Percentiles rank a stretch among this genome's conserved stretches.
phyloP scores from a whole-genome alignment of 2,329 filamentous ascomycete species.

The Monilinia polystroma region DNA sequence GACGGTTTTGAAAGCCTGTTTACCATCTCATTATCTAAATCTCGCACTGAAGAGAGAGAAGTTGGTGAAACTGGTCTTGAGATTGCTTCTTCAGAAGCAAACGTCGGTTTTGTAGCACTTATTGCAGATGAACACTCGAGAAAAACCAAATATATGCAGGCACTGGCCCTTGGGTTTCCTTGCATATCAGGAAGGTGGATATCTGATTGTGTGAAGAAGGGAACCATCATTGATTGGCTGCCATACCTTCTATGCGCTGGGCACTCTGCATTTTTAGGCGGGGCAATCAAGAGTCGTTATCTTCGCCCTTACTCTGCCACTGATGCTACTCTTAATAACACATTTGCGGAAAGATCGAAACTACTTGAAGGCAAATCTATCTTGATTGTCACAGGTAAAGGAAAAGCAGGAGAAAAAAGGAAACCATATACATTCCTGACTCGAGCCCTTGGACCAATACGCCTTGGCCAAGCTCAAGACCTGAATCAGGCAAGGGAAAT shows the following conservation, averaged over 20 bases:
- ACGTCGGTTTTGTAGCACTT: conserved; percentile 75
- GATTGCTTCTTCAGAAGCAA: conserved; percentile 53
- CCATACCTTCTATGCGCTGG: conserved; percentile 85
- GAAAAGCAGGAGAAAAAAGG: conserved; percentile 60
- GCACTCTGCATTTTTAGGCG: conserved; percentile 71
- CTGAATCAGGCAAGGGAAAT: conserved; percentile 62
- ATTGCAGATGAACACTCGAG: conserved; percentile 85
- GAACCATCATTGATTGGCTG: conserved; percentile 67
- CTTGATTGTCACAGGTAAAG: conserved; percentile 68
- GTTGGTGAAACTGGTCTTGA: conserved; percentile 45
- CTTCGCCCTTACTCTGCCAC: conserved; percentile 60
- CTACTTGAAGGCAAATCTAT: conserved; percentile 65
- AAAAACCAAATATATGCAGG: conserved; percentile 91
- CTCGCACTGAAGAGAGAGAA: conserved; percentile 23
- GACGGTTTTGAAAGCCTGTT: conserved; percentile 84
- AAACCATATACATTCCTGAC: conserved; percentile 79
- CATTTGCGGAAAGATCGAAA: conserved; percentile 59
- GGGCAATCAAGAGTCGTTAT: conserved; percentile 72
- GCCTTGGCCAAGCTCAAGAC: conserved; percentile 63
- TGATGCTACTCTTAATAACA: conserved; percentile 55
- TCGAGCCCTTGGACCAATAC: conserved; percentile 70
- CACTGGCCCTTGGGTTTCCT: conserved; percentile 82
- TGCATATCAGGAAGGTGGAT: conserved; percentile 84
- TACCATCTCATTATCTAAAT: conserved; percentile 42
- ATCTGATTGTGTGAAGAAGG: conserved; percentile 63